phyloP scores from a whole-genome alignment of 2,329 filamentous ascomycete genomes.

The Fusarium agapanthi region DNA sequence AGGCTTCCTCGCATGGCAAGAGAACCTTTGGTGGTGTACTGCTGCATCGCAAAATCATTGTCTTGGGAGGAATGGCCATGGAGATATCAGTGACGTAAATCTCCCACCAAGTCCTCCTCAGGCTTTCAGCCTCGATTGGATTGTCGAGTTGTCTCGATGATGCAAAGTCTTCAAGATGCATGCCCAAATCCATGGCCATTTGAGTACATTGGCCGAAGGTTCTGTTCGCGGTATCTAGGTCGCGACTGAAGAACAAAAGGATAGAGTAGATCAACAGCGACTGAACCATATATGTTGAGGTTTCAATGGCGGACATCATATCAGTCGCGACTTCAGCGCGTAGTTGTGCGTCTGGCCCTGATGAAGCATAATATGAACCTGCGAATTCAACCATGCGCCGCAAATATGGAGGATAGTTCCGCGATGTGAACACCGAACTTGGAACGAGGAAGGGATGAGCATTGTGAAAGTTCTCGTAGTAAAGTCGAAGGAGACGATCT shows the following conservation, averaged over 20 bases:
- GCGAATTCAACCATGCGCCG: conserved; percentile 33
- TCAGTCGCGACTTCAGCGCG: conserved; percentile 8
- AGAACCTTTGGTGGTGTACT: conserved; percentile 20
- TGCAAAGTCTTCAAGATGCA: conserved; percentile 27
- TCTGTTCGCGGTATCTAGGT: conserved; percentile 4
- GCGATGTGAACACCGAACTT: conserved; percentile 16
- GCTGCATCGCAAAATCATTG: conserved; percentile 24
- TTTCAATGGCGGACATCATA: conserved; percentile 7
- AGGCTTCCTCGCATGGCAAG: conserved; percentile 31
- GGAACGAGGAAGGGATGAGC: conserved; percentile 32
- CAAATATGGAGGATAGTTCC: conserved; percentile 15
- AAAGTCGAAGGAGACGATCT: conserved; percentile 28
- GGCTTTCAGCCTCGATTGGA: conserved; percentile 31
- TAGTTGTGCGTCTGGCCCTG: conserved; percentile 13
- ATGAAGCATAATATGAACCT: conserved; percentile 26
- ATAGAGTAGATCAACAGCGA: conserved; percentile 27
- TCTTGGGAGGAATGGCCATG: conserved; percentile 26
- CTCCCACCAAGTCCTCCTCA: conserved; percentile 39
- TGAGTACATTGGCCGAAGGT: conserved; percentile 12
- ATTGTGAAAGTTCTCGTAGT: conserved; percentile 38
- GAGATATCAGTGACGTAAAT: conserved; percentile 35
- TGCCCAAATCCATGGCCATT: conserved; percentile 32
- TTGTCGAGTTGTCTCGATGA: conserved; percentile 9
- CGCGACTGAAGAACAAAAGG: conserved; percentile 1
- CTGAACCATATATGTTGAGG: conserved; percentile 20